Conservation (phyloP, 2,329 filamentous ascomycete species). For the Botrytis galanthina region DNA sequence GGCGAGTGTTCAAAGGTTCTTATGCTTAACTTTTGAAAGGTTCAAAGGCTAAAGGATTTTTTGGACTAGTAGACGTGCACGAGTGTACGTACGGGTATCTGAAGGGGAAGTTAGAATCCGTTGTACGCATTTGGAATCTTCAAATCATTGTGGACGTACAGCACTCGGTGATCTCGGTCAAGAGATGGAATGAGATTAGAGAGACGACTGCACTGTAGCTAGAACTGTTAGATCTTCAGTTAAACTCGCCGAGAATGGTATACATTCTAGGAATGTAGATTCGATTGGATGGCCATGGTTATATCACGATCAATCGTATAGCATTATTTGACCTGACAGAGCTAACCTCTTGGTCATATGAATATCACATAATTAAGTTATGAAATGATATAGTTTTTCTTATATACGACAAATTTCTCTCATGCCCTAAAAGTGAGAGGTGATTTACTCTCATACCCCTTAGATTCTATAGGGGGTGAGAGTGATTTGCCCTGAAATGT, state of each 20-base stretch:
- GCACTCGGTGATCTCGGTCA: neutral
- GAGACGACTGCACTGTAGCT: neutral
- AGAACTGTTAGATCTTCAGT: neutral
- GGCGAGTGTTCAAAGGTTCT: neutral
- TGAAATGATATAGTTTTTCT: neutral
- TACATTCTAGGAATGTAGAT: neutral
- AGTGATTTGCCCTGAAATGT: no score
- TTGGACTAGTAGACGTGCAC: neutral
- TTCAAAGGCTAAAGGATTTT: neutral
- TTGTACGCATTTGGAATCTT: neutral
- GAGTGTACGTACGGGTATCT: neutral
- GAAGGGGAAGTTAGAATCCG: neutral
- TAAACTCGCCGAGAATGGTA: neutral
- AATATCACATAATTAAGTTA: neutral
- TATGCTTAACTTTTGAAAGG: neutral
- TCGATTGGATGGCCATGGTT: no score
- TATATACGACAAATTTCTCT: no score
- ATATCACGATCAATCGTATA: neutral
- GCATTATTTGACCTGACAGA: neutral
- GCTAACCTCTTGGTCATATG: neutral
- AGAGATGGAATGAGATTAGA: neutral
- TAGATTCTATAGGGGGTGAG: no score
- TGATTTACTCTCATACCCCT: no score
- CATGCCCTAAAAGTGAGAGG: no score
- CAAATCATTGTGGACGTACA: neutral